Evolutionary conservation across 179 eudicot genomes (phyloP).

Genomic region (Beta corolliflora): DNA sequence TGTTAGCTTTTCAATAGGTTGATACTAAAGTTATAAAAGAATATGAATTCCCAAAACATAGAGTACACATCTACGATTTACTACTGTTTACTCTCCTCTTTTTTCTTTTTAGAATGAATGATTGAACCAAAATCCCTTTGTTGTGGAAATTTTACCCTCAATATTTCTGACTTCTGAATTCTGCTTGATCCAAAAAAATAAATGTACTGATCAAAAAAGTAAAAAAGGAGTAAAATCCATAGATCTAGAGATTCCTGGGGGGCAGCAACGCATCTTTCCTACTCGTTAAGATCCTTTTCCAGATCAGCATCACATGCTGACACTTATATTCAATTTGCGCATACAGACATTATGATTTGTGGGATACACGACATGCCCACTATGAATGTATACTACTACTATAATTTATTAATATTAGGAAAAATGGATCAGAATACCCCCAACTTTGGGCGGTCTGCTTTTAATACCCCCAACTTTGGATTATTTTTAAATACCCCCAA

Average conservation of each 20-base stretch:
- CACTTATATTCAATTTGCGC: slow-evolving; percentile 3
- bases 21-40: no score
- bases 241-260: slow-evolving; percentile 23
- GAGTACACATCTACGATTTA: no score
- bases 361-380: slow-evolving; percentile 30
- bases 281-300: slow-evolving; percentile 28
- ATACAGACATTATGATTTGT: slow-evolving; percentile 23
- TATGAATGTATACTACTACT: background rate
- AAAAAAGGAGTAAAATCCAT: background rate
- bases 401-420: no score
- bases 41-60: no score
- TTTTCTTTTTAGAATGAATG: background rate
- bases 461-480: no score
- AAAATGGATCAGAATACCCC: no score
- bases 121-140: background rate
- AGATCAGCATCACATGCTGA: slow-evolving; percentile 44
- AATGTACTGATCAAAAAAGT: background rate
- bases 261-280: slow-evolving; percentile 22
- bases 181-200: background rate
- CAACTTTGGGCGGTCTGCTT: no score
- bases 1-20: no score
- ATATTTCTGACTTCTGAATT: background rate
- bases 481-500: no score
- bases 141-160: background rate
- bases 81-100: no score